Base-by-base conservation (phyloP, 768 basidiomycete species). In the Agaricus blazei region DNA sequence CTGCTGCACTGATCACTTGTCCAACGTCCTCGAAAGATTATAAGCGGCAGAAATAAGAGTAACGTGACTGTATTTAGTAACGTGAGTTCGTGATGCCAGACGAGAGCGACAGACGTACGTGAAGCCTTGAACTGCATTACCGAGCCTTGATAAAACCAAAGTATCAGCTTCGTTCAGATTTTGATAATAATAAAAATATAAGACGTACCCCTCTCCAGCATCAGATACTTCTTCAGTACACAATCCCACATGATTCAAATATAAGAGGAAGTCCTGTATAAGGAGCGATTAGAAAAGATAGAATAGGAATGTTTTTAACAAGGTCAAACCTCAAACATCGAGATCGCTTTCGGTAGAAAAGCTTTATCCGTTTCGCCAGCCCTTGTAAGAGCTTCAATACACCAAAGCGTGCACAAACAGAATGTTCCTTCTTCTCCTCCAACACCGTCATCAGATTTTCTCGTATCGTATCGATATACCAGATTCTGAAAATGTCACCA, bases 371-470 rank as follows among this genome's bases (percentile, higher is more conserved):
- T 90, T 56, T 88, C 81, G 0, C 93, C 93, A 0, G 90, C 94
- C 9, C 95, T 80, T 0, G 93, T 91, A 58, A 98, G 71, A 0
- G 93, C 93, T 63, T 98, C 94, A 42, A 96, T 75, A 59, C 87
- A 88, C 90, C 88, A 92, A 6, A 92, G 68, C 0, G 89, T 91
- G 64, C 92, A 94, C 46, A 98, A 73, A 58, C 91, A 92, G 71
- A 98, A 97, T 0, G 90, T 94, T 1, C 95, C 95, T 70, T 97
- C 95, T 60, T 96, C 92, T 1, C 95, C 94, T 1, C 96, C 95
- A 11, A 98, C 93, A 6, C 96, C 96, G 62, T 98, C 96, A 55
- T 90, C 87, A 0, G 90, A 85, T 67, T 89, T 89, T 26, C 68
- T 72, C 11, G 89, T 86, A 65, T 98, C 93, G 68, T 98, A 98